Percentiles rank a stretch among this genome's conserved stretches.
Conservation (phyloP, 1,284 basidiomycete genomes). For the Irpex sp. region DNA sequence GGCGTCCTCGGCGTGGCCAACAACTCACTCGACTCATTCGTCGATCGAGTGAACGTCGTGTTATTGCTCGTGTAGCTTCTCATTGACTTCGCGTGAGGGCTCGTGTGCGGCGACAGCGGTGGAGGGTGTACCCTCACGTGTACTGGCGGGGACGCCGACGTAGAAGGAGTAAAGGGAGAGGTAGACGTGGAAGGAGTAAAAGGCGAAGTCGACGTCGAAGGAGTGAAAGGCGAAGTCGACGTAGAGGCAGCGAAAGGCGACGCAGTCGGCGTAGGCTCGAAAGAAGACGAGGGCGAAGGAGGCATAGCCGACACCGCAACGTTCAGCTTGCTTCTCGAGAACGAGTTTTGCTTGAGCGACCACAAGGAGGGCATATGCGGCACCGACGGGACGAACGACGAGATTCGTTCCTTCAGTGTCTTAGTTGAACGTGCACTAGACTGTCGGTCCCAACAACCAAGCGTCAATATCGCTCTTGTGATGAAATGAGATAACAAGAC, state of each 20-base stretch:
- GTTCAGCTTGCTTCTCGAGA: slow-evolving; percentile 22
- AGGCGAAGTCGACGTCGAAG: slow-evolving; percentile 8
- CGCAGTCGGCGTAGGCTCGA: background rate
- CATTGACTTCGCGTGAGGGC: background rate
- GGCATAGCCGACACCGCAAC: slow-evolving; percentile 20
- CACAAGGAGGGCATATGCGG: slow-evolving; percentile 9
- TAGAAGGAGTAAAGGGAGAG: slow-evolving; percentile 1
- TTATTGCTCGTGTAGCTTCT: background rate
- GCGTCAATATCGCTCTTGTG: background rate
- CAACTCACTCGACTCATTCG: background rate
- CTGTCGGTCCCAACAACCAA: background rate
- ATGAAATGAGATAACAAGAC: too few relatives aligned
- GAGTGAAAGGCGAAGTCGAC: slow-evolving; percentile 1
- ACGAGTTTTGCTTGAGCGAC: slow-evolving; percentile 13
- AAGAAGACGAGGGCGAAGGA: slow-evolving; percentile 12
- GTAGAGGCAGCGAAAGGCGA: background rate
- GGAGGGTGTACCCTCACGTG: background rate
- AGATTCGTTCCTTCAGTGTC: slow-evolving; percentile 20
- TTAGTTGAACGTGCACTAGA: slow-evolving; percentile 17
- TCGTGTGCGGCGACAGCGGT: background rate
- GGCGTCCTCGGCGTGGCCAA: slow-evolving; percentile 7
- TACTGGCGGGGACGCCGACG: background rate
- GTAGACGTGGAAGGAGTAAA: background rate
- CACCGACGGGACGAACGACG: slow-evolving; percentile 18
- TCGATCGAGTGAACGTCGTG: background rate